Percentiles rank a stretch among this genome's conserved stretches.
Conservation (phyloP, 345 rosid species). For the Salix purpurea region DNA sequence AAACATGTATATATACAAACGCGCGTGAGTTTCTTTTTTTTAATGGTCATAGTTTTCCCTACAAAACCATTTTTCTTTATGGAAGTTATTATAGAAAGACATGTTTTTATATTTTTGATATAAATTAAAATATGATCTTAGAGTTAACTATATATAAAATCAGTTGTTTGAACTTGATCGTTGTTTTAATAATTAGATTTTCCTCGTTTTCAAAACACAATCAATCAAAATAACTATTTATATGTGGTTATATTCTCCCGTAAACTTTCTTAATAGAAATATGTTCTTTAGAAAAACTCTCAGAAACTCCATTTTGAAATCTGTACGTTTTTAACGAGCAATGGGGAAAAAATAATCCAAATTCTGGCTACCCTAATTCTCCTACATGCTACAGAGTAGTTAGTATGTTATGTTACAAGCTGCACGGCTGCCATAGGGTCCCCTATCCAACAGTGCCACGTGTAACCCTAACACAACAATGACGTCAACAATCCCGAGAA, state of each 20-base stretch:
- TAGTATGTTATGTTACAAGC: neutral
- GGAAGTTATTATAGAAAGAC: no score
- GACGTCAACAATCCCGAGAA: slow-evolving; percentile 30
- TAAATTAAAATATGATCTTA: neutral
- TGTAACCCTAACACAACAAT: neutral
- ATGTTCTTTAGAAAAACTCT: no score
- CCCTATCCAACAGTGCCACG: slow-evolving; percentile 6
- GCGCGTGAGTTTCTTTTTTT: no score
- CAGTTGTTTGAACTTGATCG: neutral
- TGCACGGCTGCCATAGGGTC: neutral
- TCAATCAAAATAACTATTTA: no score
- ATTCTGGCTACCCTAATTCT: neutral
- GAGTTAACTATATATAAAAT: neutral
- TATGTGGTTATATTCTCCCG: neutral
- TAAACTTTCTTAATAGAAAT: no score
- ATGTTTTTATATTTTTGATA: no score
- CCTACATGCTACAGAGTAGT: neutral
- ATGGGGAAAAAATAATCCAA: neutral
- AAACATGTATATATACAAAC: no score
- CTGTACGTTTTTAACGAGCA: no score
- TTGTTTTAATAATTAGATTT: neutral
- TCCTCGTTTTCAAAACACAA: neutral
- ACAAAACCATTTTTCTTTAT: no score
- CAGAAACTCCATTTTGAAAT: no score
- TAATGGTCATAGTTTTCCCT: no score